Percentiles rank a stretch among this genome's conserved stretches.
phyloP scores from a whole-genome alignment of 1,139 yeast genomes.

The Kluyveromyces marxianus region DNA sequence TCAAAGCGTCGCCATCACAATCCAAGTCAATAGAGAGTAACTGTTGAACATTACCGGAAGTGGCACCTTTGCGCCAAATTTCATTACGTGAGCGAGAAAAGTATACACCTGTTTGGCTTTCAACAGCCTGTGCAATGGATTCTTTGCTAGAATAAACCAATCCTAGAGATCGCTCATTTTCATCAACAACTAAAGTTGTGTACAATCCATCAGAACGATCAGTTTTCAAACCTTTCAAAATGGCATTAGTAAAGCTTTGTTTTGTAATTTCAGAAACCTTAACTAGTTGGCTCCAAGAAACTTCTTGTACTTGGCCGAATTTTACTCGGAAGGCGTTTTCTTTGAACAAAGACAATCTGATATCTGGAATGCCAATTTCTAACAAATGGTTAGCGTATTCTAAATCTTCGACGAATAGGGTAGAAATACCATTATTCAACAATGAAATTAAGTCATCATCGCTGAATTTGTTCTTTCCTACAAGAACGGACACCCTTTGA shows the following conservation, averaged over 20 bases:
- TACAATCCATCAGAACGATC: constrained; percentile 84
- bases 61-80: constrained; percentile 92
- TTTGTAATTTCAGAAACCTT: constrained; percentile 16
- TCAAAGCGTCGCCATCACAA: constrained; percentile 88
- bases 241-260: constrained; percentile 40
- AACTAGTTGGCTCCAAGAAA: constrained; percentile 15
- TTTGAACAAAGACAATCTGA: constrained; percentile 17
- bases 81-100: constrained; percentile 84
- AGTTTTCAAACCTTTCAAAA: constrained; percentile 55
- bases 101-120: constrained; percentile 81
- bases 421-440: constrained; percentile 60
- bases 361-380: constrained; percentile 49
- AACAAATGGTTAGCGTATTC: constrained; percentile 34
- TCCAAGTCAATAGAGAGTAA: constrained; percentile 62
- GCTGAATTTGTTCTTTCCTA: constrained; percentile 11
- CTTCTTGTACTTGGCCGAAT: constrained; percentile 44
- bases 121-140: constrained; percentile 74
- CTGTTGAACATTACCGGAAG: constrained; percentile 89
- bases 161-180: constrained; percentile 64
- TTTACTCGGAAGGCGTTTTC: constrained; percentile 19
- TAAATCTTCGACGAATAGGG: constrained; percentile 39
- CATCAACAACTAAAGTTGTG: constrained; percentile 77
- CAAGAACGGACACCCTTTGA: constrained; percentile 15
- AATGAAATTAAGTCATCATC: constrained; percentile 47
- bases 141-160: constrained; percentile 83